Evolutionary conservation across 768 basidiomycete species (phyloP), one percentile per base, ranked within the genome.

Genomic region (Cyathus striatus): DNA sequence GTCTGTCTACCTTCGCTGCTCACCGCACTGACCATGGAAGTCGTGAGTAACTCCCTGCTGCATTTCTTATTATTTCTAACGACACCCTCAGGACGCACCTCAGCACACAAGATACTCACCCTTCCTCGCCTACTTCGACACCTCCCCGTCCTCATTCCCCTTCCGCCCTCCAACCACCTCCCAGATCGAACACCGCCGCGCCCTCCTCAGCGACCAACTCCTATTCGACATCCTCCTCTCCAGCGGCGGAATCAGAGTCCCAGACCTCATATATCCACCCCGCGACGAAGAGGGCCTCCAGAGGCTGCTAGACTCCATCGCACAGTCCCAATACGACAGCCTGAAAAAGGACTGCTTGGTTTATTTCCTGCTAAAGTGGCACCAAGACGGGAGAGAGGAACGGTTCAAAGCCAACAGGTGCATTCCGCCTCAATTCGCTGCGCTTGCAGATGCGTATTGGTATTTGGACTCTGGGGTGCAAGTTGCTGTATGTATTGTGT

Each of bases 381-480:
- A 84, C 46, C 69, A 75, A 52, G 85, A 89, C 56, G 73, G 76
- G 4, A 63, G 72, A 56, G 66, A 85, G 70, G 55, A 70, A 48
- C 52, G 60, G 46, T 68, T 87, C 67, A 62, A 65, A 55, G 41
- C 67, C 59, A 59, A 77, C 59, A 64, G 73, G 22, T 78, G 74
- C 52, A 82, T 92, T 47, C 80, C 86, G 3, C 83, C 86, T 2
- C 89, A 90, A 52, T 90, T 90, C 53, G 69, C 74, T 5, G 65
- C 73, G 3, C 72, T 91, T 37, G 78, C 86, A n/a, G 83, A 88
- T 64, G 89, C 90, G 54, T 91, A 91, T 64, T 92, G 86, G 84
- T 65, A 78, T 58, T 64, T 92, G 46, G 90, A 92, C 62, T 72
- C 78, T 2, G 86, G 84, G 9, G 67, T 72, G n/a, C 67, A 80